Percentiles rank a stretch among this genome's conserved stretches.
phyloP scores from a whole-genome alignment of 2,329 filamentous ascomycete genomes.

The Coniochaeta sp. region DNA sequence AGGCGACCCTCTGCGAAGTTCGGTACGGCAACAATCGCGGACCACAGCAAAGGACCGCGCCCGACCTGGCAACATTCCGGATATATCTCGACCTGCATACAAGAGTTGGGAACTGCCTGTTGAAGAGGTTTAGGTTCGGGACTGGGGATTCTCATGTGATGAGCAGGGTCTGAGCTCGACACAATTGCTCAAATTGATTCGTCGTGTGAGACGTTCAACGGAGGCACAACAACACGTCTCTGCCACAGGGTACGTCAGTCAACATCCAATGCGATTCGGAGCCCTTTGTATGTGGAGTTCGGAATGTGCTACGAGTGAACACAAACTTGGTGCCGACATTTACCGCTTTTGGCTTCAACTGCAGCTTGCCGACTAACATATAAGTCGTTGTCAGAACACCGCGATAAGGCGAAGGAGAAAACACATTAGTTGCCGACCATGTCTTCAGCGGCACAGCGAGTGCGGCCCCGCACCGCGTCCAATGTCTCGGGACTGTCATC shows the following conservation, averaged over 20 bases:
- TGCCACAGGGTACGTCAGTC: conserved; percentile 31
- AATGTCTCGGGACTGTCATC: conserved; percentile 51
- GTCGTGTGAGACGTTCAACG: conserved; percentile 25
- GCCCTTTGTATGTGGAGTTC: neutral
- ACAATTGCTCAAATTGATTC: conserved; percentile 29
- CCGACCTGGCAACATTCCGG: neutral
- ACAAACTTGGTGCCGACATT: conserved; percentile 12
- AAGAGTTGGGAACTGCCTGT: neutral
- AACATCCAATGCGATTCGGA: neutral
- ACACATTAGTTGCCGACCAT: conserved; percentile 43
- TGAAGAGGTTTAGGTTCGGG: neutral
- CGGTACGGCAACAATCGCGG: neutral
- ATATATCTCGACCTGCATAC: neutral
- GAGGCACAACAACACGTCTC: conserved; percentile 15
- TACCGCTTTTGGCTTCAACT: conserved; percentile 7
- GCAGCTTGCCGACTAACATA: conserved; percentile 19
- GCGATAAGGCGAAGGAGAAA: conserved; percentile 16
- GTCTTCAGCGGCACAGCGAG: conserved; percentile 46
- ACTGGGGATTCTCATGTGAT: conserved; percentile 26
- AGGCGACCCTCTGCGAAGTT: neutral
- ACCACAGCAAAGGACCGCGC: neutral
- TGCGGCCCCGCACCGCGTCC: conserved; percentile 53
- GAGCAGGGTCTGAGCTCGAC: conserved; percentile 31
- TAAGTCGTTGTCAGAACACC: conserved; percentile 6
- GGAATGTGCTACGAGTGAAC: neutral